Conservation (phyloP, 2,329 filamentous ascomycete genomes). For the Acephala macrosclerotiorum region DNA sequence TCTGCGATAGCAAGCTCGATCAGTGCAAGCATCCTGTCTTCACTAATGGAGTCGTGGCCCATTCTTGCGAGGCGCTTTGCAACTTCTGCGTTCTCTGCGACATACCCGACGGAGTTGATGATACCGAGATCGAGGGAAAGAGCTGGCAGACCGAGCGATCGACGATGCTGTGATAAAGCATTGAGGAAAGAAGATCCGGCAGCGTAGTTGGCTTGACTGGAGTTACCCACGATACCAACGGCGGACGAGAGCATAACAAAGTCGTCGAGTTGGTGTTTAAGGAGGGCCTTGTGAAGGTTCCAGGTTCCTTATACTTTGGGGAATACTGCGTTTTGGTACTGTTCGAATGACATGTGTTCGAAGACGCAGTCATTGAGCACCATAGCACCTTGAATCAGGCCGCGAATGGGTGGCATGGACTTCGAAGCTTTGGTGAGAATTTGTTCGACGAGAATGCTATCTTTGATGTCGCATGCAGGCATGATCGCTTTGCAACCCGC, state of each 20-base stretch:
- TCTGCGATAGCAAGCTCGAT: no score
- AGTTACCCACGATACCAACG: slow-evolving; percentile 32
- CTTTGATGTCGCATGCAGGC: neutral
- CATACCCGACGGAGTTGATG: no score
- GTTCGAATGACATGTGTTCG: slow-evolving; percentile 44
- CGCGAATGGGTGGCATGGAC: neutral
- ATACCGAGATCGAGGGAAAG: slow-evolving; percentile 21
- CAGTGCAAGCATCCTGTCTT: no score
- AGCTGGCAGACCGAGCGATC: slow-evolving; percentile 16
- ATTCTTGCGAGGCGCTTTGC: no score
- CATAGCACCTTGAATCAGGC: neutral
- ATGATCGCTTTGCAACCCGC: slow-evolving; percentile 50
- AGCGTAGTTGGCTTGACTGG: slow-evolving; percentile 38
- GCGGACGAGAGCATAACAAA: slow-evolving; percentile 18
- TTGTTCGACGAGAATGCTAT: neutral
- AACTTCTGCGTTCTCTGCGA: no score
- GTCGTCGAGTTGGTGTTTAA: slow-evolving; percentile 45
- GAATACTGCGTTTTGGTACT: slow-evolving; percentile 44
- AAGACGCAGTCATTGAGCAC: slow-evolving; percentile 19
- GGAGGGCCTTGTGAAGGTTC: slow-evolving; percentile 29
- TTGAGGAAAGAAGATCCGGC: slow-evolving; percentile 43
- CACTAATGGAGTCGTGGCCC: no score
- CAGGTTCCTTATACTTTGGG: slow-evolving; percentile 44
- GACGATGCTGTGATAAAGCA: slow-evolving; percentile 25
- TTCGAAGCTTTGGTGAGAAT: neutral